These are phyloP conservation scores for Pythium oligandrum DNA, from an alignment of 352 stramenopile species.

Conservation along the genomic window DNA sequence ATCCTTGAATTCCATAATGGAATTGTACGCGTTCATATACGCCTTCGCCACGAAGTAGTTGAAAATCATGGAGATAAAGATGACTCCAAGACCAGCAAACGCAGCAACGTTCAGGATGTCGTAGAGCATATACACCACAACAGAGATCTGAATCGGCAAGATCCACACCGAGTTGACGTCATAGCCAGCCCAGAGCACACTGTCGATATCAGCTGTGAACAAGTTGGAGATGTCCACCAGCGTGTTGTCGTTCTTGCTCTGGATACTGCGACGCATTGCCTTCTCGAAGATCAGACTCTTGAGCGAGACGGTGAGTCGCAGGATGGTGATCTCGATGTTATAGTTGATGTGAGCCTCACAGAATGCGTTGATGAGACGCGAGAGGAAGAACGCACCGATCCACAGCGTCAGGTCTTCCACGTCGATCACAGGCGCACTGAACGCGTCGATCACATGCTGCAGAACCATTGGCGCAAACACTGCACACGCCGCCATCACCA, in stretches of 20 bases:
- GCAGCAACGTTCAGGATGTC: constrained; percentile 18
- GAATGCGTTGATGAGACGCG: too few species aligned
- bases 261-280: too few species aligned
- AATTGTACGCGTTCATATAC: constrained; percentile 10
- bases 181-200: constrained; percentile 22
- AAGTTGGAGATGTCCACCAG: constrained; percentile 84
- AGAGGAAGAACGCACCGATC: too few species aligned
- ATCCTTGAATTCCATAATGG: constrained; percentile 31
- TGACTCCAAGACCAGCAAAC: constrained; percentile 29
- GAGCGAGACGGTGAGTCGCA: too few species aligned
- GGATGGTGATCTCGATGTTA: too few species aligned
- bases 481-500: constrained; percentile 4
- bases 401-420: constrained; percentile 2
- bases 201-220: constrained; percentile 85
- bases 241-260: too few species aligned
- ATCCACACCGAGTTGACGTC: constrained; percentile 34
- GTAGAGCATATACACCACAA: constrained; percentile 34
- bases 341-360: too few species aligned
- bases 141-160: constrained; percentile 22
- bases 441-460: constrained; percentile 10
- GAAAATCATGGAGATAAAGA: constrained; percentile 19
- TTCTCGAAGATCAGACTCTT: too few species aligned
- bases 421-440: not conserved
- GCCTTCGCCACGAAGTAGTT: constrained; percentile 22
- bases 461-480: constrained; percentile 19